These are phyloP conservation scores for Populus hybrid DNA, from an alignment of 441 rosid genomes.

Conservation along the genomic window DNA sequence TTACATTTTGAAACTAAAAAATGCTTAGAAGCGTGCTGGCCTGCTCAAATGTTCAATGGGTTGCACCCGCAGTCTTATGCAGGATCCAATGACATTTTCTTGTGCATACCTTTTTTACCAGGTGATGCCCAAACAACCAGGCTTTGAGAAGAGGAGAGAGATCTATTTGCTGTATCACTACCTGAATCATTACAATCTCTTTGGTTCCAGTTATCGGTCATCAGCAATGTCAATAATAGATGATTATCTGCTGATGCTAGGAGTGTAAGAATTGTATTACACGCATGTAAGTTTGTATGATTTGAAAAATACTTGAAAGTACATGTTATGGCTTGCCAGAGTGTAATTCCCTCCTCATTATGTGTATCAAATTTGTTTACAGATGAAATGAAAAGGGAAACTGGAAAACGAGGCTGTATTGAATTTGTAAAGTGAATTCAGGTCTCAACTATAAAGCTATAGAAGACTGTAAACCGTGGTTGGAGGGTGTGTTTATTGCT, in stretches of 20 bases:
- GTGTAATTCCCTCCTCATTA: neutral
- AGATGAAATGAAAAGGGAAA: neutral
- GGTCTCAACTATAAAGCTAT: neutral
- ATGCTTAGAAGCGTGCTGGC: neutral
- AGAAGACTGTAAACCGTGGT: neutral
- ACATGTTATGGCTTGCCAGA: neutral
- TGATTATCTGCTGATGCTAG: slow-evolving; percentile 58
- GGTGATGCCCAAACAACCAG: slow-evolving; percentile 86
- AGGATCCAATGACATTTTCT: neutral
- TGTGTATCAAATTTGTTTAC: neutral
- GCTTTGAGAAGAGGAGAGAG: slow-evolving; percentile 80
- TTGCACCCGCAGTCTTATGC: neutral
- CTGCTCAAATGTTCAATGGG: neutral
- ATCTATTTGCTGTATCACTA: slow-evolving; percentile 79
- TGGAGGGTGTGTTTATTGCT: neutral
- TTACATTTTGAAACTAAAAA: neutral
- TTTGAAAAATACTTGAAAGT: no score
- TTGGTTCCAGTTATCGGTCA: slow-evolving; percentile 84
- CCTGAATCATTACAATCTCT: slow-evolving; percentile 88
- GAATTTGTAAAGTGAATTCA: neutral
- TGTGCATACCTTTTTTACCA: slow-evolving; percentile 19
- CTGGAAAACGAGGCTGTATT: neutral
- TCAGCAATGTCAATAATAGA: slow-evolving; percentile 77
- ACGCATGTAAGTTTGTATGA: neutral
- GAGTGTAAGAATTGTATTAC: slow-evolving; percentile 28